Base-by-base conservation (phyloP, 495 filamentous ascomycete genomes). In the Neurospora sp. region DNA sequence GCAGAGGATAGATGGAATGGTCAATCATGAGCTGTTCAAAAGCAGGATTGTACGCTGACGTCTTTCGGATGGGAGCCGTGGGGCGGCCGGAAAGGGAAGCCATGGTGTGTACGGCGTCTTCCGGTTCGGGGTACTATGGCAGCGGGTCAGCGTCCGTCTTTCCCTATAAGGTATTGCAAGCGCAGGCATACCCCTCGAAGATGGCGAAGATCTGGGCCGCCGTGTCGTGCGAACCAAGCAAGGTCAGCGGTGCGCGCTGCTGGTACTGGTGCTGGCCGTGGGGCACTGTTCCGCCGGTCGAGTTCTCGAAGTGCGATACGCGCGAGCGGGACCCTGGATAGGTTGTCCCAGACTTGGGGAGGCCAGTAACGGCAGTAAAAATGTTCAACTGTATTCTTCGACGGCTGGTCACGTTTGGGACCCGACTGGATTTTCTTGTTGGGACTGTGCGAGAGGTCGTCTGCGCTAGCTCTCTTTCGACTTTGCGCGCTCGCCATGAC, bases 11-110 rank as follows among this genome's bases (percentile, higher is more conserved):
- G 22, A 27, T 27, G 22, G 75, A 69, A 69, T 77, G 14, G 71
- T 85, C 79, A 40, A 77, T 77, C 10, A 85, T 72, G 71, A 78
- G 72, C 61, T 81, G 78, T 73, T 83, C 76, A 69, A 84, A 85
- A 40, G 76, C 42, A 7, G 16, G 0, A 59, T 79, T 72, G 48
- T 84, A 83, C 20, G 79, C 71, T 27, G 71, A 72, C 27, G 76
- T 6, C 68, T 70, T 76, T 27, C 22, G 22, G 22, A 27, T 27
- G 22, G 22, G 22, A 27, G 22, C 22, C 22, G 22, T 27, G 22
- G 22, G 22, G 22, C 1, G 22, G 22, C 22, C 22, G 22, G 22
- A 27, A 27, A 27, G 22, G 22, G 22, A 27, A 72, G 71, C 12
- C 69, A 74, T 76, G 0, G 22, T 38, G 16, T 40, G 31, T 40